Evolutionary conservation across 2,329 filamentous ascomycete genomes (phyloP), one percentile per base, ranked within the genome.

Genomic region (Botrytis hyacinthi): DNA sequence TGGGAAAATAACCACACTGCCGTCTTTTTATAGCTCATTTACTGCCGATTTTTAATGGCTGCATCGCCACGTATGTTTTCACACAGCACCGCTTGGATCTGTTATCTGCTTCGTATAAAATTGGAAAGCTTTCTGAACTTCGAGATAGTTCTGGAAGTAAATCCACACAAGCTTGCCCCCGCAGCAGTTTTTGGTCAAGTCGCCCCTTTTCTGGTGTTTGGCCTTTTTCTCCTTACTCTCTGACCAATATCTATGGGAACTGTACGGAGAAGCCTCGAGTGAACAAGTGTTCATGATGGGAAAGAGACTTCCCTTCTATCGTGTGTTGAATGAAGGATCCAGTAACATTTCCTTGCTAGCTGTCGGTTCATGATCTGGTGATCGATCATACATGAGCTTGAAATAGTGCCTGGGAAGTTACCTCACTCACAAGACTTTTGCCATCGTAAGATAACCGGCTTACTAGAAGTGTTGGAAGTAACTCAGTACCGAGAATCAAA

Each of bases 401-500:
- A 60, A 60, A 26, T 60, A 5, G 9, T 22, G 18, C 32, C 20
- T 60, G 32, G 4, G 57, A 60, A 4, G 20, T 35, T 26, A 14
- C 0, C 5, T 3, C 20, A 37, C 37, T 61, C 32, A 8, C 3
- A 14, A 37, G 10, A 3, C 2, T 32, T 54, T 54, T n/a, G 4
- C 1, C 12, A 18, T 54, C 26, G 5, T 3, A 3, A 2, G 12
- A 16, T 14, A 54, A n/a, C 12, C 51, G 16, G 29, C 12, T 54
- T 16, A 16, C 51, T 29, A 2, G 26, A 16, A 29, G 6, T 0
- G 5, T 29, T n/a, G 5, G 51, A n/a, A 16, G 14, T 8, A 54
- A 3, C 12, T 16, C 12, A 29, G 1, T 0, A 29, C 12, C 14
- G 26, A 14, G 3, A 0, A 29, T n/a, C 26, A 29, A 7, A 2